Evolutionary conservation across 1,284 basidiomycete genomes (phyloP).

Genomic region (Porogramme epimiltina): DNA sequence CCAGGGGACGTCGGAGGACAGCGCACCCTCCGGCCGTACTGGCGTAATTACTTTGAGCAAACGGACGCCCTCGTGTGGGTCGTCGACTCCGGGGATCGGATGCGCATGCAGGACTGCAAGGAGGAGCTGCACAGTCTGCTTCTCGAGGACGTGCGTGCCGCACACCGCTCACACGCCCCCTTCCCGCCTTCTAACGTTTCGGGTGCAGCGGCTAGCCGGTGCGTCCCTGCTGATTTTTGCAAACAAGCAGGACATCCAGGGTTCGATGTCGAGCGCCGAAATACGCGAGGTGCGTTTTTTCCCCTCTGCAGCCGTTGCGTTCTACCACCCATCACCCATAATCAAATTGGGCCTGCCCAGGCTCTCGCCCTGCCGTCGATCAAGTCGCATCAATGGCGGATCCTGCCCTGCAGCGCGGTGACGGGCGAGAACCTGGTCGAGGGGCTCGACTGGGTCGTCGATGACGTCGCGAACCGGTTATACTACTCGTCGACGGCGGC

Average conservation of each 20-base stretch:
- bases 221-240: slow-evolving; percentile 96
- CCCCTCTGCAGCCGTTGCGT: not conserved
- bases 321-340: slow-evolving; percentile 1
- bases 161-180: too few relatives aligned
- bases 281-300: slow-evolving; percentile 84
- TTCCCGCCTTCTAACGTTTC: slow-evolving; percentile 5
- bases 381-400: slow-evolving; percentile 87
- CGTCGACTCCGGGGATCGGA: slow-evolving; percentile 91
- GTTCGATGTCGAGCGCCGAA: slow-evolving; percentile 82
- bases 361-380: slow-evolving; percentile 77
- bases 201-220: slow-evolving; percentile 80
- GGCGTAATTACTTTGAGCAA: slow-evolving; percentile 99
- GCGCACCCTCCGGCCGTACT: slow-evolving; percentile 93
- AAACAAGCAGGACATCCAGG: slow-evolving; percentile 97
- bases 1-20: slow-evolving; percentile 99
- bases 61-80: slow-evolving; percentile 99
- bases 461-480: slow-evolving; percentile 82
- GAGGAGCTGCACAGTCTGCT: slow-evolving; percentile 86
- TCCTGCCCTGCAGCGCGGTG: slow-evolving; percentile 90
- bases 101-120: slow-evolving; percentile 89
- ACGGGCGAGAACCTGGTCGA: slow-evolving; percentile 84
- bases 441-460: slow-evolving; percentile 94
- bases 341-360: too few relatives aligned
- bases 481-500: slow-evolving; percentile 51
- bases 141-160: slow-evolving; percentile 84